These are phyloP conservation scores for Penicillium frequentans DNA, from an alignment of 2,329 filamentous ascomycete species.

Conservation along the genomic window DNA sequence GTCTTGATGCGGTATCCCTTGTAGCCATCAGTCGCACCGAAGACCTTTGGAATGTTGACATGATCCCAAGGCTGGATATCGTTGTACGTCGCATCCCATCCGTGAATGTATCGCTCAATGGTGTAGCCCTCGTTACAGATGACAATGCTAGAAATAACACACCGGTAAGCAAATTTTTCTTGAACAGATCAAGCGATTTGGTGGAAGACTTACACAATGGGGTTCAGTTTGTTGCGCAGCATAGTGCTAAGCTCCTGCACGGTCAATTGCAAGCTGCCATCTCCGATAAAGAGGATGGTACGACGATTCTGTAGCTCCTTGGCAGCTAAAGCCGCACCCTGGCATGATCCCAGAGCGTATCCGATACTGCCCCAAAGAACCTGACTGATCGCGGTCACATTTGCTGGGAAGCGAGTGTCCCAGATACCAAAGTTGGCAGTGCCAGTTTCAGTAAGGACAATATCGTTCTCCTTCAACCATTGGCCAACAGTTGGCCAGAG, in stretches of 20 bases:
- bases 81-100: conserved; percentile 77
- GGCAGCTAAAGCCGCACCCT: conserved; percentile 72
- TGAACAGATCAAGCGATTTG: neutral
- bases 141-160: conserved; percentile 55
- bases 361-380: conserved; percentile 71
- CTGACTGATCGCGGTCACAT: conserved; percentile 79
- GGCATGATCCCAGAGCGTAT: conserved; percentile 62
- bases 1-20: conserved; percentile 69
- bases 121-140: conserved; percentile 89
- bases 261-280: conserved; percentile 83
- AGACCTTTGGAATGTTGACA: conserved; percentile 65
- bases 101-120: conserved; percentile 86
- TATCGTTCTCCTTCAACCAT: conserved; percentile 70
- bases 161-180: neutral
- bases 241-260: conserved; percentile 83
- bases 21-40: conserved; percentile 62
- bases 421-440: conserved; percentile 87
- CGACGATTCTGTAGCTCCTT: conserved; percentile 64
- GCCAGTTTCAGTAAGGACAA: conserved; percentile 83
- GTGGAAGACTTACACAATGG: conserved; percentile 65
- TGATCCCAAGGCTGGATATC: conserved; percentile 76
- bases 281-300: conserved; percentile 84
- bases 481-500: conserved; percentile 76
- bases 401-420: conserved; percentile 75
- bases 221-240: conserved; percentile 70